Evolutionary conservation across 2,329 filamentous ascomycete species (phyloP), one percentile per base, ranked within the genome.

Genomic region (Penicillium sp.): DNA sequence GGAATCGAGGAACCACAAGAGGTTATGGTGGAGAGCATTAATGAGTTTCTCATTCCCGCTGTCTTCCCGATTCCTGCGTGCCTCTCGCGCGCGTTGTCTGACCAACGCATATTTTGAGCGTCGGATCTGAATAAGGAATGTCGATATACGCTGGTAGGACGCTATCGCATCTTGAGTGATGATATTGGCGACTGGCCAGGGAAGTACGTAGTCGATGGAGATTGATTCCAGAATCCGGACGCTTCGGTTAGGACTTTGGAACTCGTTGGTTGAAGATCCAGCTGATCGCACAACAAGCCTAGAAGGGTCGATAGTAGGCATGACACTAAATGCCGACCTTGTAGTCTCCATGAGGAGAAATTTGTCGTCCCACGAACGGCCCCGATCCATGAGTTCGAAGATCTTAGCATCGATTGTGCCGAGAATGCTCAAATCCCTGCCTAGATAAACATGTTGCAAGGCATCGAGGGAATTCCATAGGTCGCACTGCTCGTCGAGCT

Each of bases 291-390:
- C 82, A 2, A 84, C 81, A 8, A 96, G 74, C 18, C 84, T 83
- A 45, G 87, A 83, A 2, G 79, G 63, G 51, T 91, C 84, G 1
- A 90, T 72, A 1, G 76, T 75, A 0, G 74, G 62, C 1, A 84
- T 65, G 0, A 67, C 68, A 5, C 77, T 80, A 68, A 91, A 92
- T 0, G 89, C 86, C 52, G 87, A 87, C 54, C 91, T 89, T 0
- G 88, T 87, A 2, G 91, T 75, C 61, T 92, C 90, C 0, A 89
- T 94, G 24, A 97, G 77, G 0, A 89, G 81, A 66, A 93, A 96
- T 18, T 87, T 84, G 69, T 97, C 91, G 57, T 88, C 87, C 92
- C 92, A 97, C 31, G 73, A 73, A 67, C 72, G 67, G 11, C 75
- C 75, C 45, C 72, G 78, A 61, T 94, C 89, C 40, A 97, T 82